Evolutionary conservation across 129 eudicot species (phyloP).

Genomic region (Tagetes erecta): DNA sequence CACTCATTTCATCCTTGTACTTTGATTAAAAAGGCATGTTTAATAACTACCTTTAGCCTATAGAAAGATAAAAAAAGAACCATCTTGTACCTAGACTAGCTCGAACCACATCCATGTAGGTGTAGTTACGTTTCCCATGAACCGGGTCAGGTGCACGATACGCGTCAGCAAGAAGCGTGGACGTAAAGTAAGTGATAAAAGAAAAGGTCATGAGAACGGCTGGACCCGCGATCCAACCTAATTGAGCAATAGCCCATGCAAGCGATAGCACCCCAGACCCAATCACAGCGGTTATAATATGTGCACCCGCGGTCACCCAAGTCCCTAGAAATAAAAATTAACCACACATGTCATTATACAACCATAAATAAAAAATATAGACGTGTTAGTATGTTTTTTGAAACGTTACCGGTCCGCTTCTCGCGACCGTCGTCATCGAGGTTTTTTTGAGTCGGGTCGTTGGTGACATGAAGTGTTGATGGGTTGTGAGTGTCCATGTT

Average conservation of each 20-base stretch:
- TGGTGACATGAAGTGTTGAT: slow-evolving; percentile 20
- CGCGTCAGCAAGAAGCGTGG: slow-evolving; percentile 68
- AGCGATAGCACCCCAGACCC: slow-evolving; percentile 89
- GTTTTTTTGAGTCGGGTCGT: slow-evolving; percentile 30
- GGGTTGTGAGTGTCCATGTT: slow-evolving; percentile 19
- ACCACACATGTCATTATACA: too few species aligned
- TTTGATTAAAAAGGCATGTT: too few species aligned
- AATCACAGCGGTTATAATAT: slow-evolving; percentile 89
- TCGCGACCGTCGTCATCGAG: slow-evolving; percentile 83
- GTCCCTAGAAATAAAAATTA: slow-evolving; percentile 44
- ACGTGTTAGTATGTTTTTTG: background rate
- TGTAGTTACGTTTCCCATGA: slow-evolving; percentile 73
- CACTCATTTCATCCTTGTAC: too few species aligned
- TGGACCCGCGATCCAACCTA: slow-evolving; percentile 88
- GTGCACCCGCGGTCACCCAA: slow-evolving; percentile 78
- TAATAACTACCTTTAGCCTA: too few species aligned
- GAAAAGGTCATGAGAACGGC: slow-evolving; percentile 63
- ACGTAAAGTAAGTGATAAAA: slow-evolving; percentile 71
- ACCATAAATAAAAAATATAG: too few species aligned
- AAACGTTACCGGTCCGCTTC: slow-evolving; percentile 58
- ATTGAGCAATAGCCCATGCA: slow-evolving; percentile 91
- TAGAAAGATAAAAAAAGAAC: background rate
- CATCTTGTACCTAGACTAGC: slow-evolving; percentile 58
- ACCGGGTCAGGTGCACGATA: slow-evolving; percentile 75
- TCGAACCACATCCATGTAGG: slow-evolving; percentile 83